phyloP scores from a whole-genome alignment of 2,329 filamentous ascomycete species.

The Scortechinia acanthostroma region DNA sequence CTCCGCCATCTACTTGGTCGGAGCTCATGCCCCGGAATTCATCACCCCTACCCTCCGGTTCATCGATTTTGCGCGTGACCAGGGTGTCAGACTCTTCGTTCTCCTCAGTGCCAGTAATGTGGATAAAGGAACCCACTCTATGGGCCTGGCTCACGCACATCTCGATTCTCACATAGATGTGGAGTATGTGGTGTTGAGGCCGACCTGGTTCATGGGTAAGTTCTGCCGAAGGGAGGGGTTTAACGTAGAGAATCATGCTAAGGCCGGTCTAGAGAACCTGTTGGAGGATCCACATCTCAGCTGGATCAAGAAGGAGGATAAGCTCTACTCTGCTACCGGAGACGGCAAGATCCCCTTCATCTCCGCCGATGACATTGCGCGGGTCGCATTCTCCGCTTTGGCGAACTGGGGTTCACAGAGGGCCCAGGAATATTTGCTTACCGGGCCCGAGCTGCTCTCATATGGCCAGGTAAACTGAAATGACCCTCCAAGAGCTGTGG shows the following conservation, averaged over 20 bases:
- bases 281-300: conserved; percentile 8
- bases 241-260: no score
- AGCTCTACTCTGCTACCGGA: conserved; percentile 10
- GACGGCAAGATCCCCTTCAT: conserved; percentile 17
- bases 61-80: conserved; percentile 8
- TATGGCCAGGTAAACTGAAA: conserved; percentile 10
- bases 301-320: conserved; percentile 20
- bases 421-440: conserved; percentile 7
- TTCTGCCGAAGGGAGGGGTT: not conserved
- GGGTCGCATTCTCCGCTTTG: conserved; percentile 9
- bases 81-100: conserved; percentile 10
- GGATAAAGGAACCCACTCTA: conserved; percentile 9
- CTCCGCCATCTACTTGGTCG: conserved; percentile 10
- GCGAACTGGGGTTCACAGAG: conserved; percentile 10
- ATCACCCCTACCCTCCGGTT: conserved; percentile 11
- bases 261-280: no score
- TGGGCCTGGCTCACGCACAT: conserved; percentile 11
- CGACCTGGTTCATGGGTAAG: conserved; percentile 9
- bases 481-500: not conserved
- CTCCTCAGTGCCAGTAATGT: conserved; percentile 9
- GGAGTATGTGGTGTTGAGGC: conserved; percentile 11
- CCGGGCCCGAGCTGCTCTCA: conserved; percentile 12
- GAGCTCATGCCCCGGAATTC: conserved; percentile 8
- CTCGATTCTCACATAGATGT: conserved; percentile 7
- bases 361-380: conserved; percentile 13